phyloP scores from a whole-genome alignment of 2,329 filamentous ascomycete species.

The Colletotrichum gloeosporioides region DNA sequence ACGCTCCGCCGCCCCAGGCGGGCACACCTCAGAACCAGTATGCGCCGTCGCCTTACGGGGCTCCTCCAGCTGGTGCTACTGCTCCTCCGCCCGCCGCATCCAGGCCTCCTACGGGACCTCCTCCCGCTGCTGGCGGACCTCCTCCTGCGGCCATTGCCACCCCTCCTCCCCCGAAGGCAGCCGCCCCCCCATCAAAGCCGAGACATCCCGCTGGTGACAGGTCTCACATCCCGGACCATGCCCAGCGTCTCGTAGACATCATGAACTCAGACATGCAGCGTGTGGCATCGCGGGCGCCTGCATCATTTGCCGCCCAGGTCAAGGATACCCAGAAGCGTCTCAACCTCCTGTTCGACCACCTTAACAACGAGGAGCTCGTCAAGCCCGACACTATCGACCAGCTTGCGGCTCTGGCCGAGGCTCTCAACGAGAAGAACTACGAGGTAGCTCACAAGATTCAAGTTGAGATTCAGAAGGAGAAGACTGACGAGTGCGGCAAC shows the following conservation, averaged over 20 bases:
- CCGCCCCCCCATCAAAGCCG: constrained; percentile 57
- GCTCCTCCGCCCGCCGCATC: constrained; percentile 31
- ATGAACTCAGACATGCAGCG: constrained; percentile 86
- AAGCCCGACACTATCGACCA: constrained; percentile 78
- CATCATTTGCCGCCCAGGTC: constrained; percentile 87
- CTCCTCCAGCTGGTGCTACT: constrained; percentile 39
- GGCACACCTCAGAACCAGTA: constrained; percentile 60
- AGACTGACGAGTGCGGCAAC: constrained; percentile 80
- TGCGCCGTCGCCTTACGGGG: constrained; percentile 60
- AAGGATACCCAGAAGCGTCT: constrained; percentile 94
- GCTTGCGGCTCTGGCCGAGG: constrained; percentile 67
- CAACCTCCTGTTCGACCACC: constrained; percentile 91
- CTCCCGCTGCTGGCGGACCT: constrained; percentile 42
- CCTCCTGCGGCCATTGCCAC: constrained; percentile 38
- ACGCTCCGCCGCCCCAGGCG: constrained; percentile 51
- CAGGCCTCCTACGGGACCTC: constrained; percentile 42
- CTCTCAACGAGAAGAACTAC: constrained; percentile 74
- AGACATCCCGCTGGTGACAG: constrained; percentile 87
- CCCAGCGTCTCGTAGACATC: constrained; percentile 81
- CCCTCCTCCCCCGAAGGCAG: constrained; percentile 52
- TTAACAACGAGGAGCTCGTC: constrained; percentile 93
- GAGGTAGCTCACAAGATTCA: constrained; percentile 71
- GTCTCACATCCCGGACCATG: constrained; percentile 81
- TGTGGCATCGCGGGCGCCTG: constrained; percentile 83
- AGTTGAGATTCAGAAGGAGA: constrained; percentile 77